Base-by-base conservation (phyloP, 768 basidiomycete genomes). In the Pleurotus tuoliensis region DNA sequence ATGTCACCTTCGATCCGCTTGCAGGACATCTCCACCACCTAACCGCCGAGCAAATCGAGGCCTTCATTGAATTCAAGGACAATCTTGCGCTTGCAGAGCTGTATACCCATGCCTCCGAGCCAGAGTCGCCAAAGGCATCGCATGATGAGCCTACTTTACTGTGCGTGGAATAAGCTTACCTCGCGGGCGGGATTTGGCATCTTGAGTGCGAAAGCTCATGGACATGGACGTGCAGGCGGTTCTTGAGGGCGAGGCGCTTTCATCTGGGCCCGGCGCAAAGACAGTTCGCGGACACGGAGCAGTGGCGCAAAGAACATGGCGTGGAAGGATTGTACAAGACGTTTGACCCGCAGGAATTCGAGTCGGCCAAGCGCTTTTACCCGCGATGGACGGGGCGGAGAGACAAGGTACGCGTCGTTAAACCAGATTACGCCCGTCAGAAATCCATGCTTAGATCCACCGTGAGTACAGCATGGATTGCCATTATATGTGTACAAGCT, bases 331-430 rank as follows among this genome's bases (percentile, higher is more conserved):
- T 92, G 11, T 92, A 83, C 67, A 73, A 76, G 4, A 74, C 76
- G 2, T 86, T 90, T 60, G 77, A 79, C 18, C 52, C 71, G 0
- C 76, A 76, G 6, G 91, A 92, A 60, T 76, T 91, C 54, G 82
- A 86, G 65, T 63, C 65, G 8, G 67, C 84, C 0, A 79, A 80
- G 62, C 72, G 77, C 50, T 88, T 85, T 59, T 94, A 92, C 70
- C 89, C 90, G 1, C 78, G 87, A 30, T 92, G 88, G 88, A 92
- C 88, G 0, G 91, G 90, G 0, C 76, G 86, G 45, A 73, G 89
- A 60, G 87, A 91, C 66, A 89, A 87, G 74, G 90, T 86, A 61
- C 2, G 73, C 60, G 30, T 22, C 15, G 27, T 2, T 24, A 12
- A 2, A 30, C 22, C 24, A 18, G 25, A 47, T 50, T 20, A 25